A percentile compares a stretch with the other conserved stretches of the same genome.
Conservation (phyloP, 257 asterid species). For the Fraxinus pennsylvanica region DNA sequence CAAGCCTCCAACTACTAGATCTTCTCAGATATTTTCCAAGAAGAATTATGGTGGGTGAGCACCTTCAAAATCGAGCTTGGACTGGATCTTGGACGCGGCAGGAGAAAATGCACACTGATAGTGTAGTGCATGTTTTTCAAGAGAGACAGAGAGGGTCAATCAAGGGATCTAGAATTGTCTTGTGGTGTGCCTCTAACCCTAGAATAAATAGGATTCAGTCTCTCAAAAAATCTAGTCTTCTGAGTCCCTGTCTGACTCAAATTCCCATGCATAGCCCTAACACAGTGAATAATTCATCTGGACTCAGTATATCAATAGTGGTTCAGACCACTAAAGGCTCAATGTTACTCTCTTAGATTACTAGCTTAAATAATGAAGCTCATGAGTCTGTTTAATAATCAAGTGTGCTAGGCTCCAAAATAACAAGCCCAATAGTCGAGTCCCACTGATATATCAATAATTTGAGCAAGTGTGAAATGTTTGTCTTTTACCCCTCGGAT, state of each 20-base stretch:
- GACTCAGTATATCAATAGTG: too few species aligned
- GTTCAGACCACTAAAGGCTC: too few species aligned
- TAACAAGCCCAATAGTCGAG: too few species aligned
- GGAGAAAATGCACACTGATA: neutral
- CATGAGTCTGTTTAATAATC: too few species aligned
- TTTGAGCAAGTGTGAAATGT: too few species aligned
- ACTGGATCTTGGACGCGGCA: neutral
- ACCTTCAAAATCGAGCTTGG: neutral
- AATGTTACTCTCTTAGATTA: too few species aligned
- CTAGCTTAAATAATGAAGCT: too few species aligned
- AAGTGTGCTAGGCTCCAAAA: too few species aligned
- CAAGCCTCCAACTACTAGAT: neutral
- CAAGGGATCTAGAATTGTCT: neutral
- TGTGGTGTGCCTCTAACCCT: neutral
- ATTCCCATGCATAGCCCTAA: neutral
- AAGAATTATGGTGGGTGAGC: neutral
- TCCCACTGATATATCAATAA: too few species aligned
- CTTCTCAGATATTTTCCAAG: neutral
- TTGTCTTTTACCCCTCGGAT: neutral
- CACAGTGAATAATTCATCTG: neutral
- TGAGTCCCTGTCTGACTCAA: neutral
- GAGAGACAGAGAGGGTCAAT: neutral
- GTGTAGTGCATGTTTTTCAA: neutral
- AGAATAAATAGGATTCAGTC: neutral
- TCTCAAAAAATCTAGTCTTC: neutral